Base-by-base conservation (phyloP, 768 basidiomycete species). In the Lactarius sanguifluus region DNA sequence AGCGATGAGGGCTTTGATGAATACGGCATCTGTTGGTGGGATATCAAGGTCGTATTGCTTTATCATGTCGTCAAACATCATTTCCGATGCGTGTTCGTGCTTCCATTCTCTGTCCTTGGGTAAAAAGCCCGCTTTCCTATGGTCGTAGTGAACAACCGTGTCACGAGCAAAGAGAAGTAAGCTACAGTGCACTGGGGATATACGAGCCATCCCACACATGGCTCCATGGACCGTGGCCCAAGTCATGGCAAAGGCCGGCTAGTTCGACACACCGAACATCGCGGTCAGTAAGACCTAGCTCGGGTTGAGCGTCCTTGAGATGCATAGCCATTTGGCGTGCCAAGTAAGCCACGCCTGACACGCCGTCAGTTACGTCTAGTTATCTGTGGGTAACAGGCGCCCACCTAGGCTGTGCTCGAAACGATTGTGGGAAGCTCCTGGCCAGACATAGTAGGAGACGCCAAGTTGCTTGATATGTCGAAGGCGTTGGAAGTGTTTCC, bases 221-320 rank as follows among this genome's bases (percentile, higher is more conserved):
- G 65, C 86, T 89, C 86, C 89, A 93, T 0, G 92, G 92, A 0
- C 92, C 92, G 71, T 93, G 92, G 0, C 91, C 92, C 4, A 94
- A 83, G 74, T 94, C 92, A 70, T 94, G 92, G 64, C 91, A 92
- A 3, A 93, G 79, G 0, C 91, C 92, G 0, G 92, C 92, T 28
- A 94, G 78, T 65, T 90, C 87, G 20, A 94, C 87, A 65, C 92
- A 94, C 59, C 81, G 80, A 36, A 93, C 79, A 65, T 94, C 91
- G 23, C 90, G 81, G 54, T 87, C 81, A 0, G 86, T 87, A 64
- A 94, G 91, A 0, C 76, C 77, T 1, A 94, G 81, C 12, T 83
- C 78, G 0, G 84, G 85, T 67, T 94, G 92, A 8, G 74, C 79
- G 16, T 77, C 72, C 64, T 82, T 79, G 3, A 94, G 77, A 70